Percentiles rank a stretch among this genome's conserved stretches.
These are phyloP conservation scores for Emergomyces pasteurianus DNA, from an alignment of 2,329 filamentous ascomycete genomes.

Conservation along the genomic window DNA sequence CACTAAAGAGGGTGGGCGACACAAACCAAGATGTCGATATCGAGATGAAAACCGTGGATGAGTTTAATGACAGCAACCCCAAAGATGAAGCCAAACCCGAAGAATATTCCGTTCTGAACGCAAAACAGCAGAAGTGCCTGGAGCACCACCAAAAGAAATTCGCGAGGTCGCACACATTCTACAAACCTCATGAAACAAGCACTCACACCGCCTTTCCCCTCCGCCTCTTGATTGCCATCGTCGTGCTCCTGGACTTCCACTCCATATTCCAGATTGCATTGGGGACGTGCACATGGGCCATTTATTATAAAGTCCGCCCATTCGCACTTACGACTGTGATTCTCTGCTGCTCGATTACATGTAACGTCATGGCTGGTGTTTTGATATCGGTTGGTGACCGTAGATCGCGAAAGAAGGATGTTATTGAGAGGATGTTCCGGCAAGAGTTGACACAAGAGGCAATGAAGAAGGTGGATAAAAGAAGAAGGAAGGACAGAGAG, in stretches of 20 bases:
- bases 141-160: conserved; percentile 71
- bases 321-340: conserved; percentile 69
- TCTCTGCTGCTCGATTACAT: conserved; percentile 64
- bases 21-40: conserved; percentile 35
- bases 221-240: conserved; percentile 59
- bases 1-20: conserved; percentile 27
- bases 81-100: conserved; percentile 35
- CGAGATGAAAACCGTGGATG: conserved; percentile 26
- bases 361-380: conserved; percentile 65
- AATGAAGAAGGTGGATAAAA: conserved; percentile 45
- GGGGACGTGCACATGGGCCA: conserved; percentile 67
- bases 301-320: conserved; percentile 56
- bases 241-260: conserved; percentile 69
- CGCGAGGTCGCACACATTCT: conserved; percentile 73
- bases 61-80: conserved; percentile 32
- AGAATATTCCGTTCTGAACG: conserved; percentile 52
- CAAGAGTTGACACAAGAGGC: conserved; percentile 62
- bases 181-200: conserved; percentile 75
- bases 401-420: conserved; percentile 72
- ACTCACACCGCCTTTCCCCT: conserved; percentile 73
- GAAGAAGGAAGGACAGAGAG: conserved; percentile 11
- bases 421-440: conserved; percentile 61
- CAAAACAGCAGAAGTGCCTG: conserved; percentile 55
- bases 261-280: conserved; percentile 70
- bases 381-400: conserved; percentile 66